Evolutionary conservation across 163 green algal species (phyloP).

Genomic region (Chlamydomonas reinhardtii): DNA sequence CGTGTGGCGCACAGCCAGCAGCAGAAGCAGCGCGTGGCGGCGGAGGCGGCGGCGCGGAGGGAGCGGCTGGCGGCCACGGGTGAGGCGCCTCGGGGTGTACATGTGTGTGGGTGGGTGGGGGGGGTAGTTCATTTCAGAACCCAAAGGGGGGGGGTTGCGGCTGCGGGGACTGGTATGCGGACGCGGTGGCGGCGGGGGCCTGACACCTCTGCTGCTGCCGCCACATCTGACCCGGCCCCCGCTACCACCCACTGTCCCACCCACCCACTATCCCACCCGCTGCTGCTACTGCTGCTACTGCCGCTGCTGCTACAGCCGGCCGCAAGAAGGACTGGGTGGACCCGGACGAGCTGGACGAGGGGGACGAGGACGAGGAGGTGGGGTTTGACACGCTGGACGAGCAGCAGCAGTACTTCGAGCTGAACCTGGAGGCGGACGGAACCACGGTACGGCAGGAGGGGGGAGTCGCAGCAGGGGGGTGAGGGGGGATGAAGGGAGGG

Average conservation of each 20-base stretch:
- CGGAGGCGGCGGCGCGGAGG: slow-evolving; percentile 8
- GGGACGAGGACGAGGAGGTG: slow-evolving; percentile 15
- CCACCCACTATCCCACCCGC: no score
- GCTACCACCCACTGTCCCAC: no score
- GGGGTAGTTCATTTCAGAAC: no score
- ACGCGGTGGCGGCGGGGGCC: no score
- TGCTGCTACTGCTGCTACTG: no score
- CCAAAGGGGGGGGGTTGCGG: no score
- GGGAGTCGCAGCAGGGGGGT: neutral
- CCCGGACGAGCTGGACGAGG: slow-evolving; percentile 38
- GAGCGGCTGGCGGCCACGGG: neutral
- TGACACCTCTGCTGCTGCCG: no score
- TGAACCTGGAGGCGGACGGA: slow-evolving; percentile 43
- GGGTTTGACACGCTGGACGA: neutral
- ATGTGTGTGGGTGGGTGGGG: no score
- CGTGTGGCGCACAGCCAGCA: neutral
- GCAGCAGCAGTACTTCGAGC: slow-evolving; percentile 42
- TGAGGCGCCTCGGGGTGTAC: neutral
- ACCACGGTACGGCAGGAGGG: slow-evolving; percentile 2
- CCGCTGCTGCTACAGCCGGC: neutral
- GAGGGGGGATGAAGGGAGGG: neutral
- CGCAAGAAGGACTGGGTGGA: slow-evolving; percentile 57
- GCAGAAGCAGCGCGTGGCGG: slow-evolving; percentile 15
- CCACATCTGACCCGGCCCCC: no score
- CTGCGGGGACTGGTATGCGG: no score